Conservation (phyloP, 2,329 filamentous ascomycete genomes). For the Acrocalymma vagum region DNA sequence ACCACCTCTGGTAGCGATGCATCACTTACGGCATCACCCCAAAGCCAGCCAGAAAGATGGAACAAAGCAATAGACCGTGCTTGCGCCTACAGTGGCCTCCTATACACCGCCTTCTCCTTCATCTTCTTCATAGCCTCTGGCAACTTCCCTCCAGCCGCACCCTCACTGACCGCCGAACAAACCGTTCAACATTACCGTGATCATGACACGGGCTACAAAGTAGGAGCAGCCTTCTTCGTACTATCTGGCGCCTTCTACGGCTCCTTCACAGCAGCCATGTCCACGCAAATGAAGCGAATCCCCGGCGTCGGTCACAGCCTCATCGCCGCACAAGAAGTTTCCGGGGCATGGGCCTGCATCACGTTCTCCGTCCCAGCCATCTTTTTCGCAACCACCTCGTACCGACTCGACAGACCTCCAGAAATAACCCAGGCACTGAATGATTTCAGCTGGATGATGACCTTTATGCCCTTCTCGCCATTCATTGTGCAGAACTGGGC, state of each 20-base stretch:
- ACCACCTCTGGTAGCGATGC: neutral
- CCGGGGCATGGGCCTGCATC: conserved; percentile 20
- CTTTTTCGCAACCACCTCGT: conserved; percentile 24
- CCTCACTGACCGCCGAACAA: conserved; percentile 12
- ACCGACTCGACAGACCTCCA: conserved; percentile 23
- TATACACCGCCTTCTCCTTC: conserved; percentile 17
- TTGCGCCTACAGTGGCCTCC: conserved; percentile 15
- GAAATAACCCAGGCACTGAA: conserved; percentile 30
- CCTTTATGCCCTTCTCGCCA: conserved; percentile 17
- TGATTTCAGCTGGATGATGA: conserved; percentile 24
- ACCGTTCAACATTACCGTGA: conserved; percentile 13
- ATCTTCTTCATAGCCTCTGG: conserved; percentile 21
- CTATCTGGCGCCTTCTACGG: conserved; percentile 27
- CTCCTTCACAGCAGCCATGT: conserved; percentile 26
- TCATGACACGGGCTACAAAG: conserved; percentile 14
- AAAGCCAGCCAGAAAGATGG: neutral
- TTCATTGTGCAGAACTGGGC: conserved; percentile 20
- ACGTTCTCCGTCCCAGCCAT: conserved; percentile 25
- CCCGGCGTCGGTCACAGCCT: conserved; percentile 19
- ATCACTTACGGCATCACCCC: conserved; percentile 1
- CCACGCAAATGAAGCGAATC: conserved; percentile 28
- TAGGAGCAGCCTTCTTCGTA: conserved; percentile 16
- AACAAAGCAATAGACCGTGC: conserved; percentile 16
- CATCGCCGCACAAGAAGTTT: conserved; percentile 19
- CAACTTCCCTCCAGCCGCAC: conserved; percentile 16